phyloP scores from a whole-genome alignment of 2,329 filamentous ascomycete genomes.

The Orbilia javanica region DNA sequence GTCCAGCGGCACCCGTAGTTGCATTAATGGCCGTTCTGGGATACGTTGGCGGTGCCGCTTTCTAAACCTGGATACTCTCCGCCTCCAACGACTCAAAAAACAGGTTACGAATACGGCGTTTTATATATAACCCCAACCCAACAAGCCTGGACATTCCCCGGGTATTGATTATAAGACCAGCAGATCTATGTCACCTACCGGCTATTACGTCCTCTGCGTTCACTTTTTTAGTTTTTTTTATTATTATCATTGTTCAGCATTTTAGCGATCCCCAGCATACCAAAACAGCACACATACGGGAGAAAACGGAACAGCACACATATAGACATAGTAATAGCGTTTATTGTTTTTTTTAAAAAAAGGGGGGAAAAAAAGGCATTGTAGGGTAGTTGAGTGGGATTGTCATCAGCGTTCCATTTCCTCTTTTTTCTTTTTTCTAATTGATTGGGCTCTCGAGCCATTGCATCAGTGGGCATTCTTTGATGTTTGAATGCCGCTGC shows the following conservation, averaged over 20 bases:
- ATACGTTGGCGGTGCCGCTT: conserved; percentile 33
- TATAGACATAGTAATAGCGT: conserved; percentile 25
- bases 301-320: conserved; percentile 13
- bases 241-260: conserved; percentile 21
- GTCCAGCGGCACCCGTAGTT: conserved; percentile 21
- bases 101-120: conserved; percentile 6
- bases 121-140: background rate
- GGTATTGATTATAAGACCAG: background rate
- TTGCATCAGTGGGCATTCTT: conserved; percentile 13
- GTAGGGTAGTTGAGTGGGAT: background rate
- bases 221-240: background rate
- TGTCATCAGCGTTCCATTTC: conserved; percentile 3
- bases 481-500: background rate
- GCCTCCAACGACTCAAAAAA: background rate
- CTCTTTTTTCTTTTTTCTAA: background rate
- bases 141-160: background rate
- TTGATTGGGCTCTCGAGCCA: background rate
- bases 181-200: conserved; percentile 6
- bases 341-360: background rate
- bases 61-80: conserved; percentile 22
- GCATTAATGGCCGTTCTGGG: conserved; percentile 40
- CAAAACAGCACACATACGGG: conserved; percentile 21
- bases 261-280: conserved; percentile 38
- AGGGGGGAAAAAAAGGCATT: conserved; percentile 14
- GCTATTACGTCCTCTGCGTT: background rate